Evolutionary conservation across 805 yeast genomes (phyloP).

Genomic region (Cyberlindnera xylosilytica): DNA sequence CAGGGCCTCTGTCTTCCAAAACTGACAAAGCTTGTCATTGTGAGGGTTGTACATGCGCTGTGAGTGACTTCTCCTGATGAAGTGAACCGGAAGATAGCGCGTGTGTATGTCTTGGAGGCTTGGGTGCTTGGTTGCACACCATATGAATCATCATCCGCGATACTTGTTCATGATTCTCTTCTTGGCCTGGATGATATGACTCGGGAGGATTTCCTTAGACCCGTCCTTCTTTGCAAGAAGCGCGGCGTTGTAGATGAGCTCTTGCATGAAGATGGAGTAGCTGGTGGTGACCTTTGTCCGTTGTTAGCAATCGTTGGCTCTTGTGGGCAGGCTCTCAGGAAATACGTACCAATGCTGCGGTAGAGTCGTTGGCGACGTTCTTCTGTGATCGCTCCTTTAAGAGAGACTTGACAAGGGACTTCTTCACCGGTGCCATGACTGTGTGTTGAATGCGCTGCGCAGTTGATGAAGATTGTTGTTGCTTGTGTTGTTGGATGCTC

Average conservation of each 20-base stretch:
- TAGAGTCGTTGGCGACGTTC: slow-evolving; percentile 34
- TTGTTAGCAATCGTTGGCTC: not conserved
- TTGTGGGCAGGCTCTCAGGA: not conserved
- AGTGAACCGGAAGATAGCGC: too few species aligned
- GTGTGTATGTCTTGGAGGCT: too few species aligned
- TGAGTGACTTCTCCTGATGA: too few species aligned
- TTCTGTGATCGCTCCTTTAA: slow-evolving; percentile 25
- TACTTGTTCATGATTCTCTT: slow-evolving; percentile 31
- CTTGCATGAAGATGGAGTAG: slow-evolving; percentile 36
- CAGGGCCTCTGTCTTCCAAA: too few species aligned
- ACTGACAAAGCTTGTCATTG: too few species aligned
- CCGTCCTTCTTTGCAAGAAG: slow-evolving; percentile 38
- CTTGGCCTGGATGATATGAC: slow-evolving; percentile 38
- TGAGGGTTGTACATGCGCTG: too few species aligned
- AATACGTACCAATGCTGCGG: slow-evolving; percentile 35
- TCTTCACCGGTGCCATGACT: slow-evolving; percentile 18
- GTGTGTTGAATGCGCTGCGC: too few species aligned
- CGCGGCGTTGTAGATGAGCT: slow-evolving; percentile 37
- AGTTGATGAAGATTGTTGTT: too few species aligned
- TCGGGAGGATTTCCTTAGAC: slow-evolving; percentile 39
- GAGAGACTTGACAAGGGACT: slow-evolving; percentile 19
- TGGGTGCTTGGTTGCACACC: too few species aligned
- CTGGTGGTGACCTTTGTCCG: not conserved
- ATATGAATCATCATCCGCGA: slow-evolving; percentile 29
- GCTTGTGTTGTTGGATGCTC: too few species aligned